Evolutionary conservation across 768 basidiomycete genomes (phyloP), one percentile per base, ranked within the genome.

Genomic region (Lactarius vividus): DNA sequence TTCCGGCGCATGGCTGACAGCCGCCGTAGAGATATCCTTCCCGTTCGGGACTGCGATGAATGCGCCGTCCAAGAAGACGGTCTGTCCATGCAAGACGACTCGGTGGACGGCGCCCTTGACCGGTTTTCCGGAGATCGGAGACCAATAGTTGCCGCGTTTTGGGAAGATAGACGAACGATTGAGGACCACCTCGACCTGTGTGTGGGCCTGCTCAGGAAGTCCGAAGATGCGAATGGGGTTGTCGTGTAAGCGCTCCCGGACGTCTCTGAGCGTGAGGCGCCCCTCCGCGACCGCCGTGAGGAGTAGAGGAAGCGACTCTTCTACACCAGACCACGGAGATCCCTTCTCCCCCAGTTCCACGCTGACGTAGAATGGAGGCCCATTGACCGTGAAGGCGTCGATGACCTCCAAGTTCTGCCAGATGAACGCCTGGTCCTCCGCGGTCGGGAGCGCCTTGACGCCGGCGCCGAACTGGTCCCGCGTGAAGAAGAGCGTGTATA

Each of bases 221-320:
- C 88, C 89, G 74, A 98, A 97, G 74, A 99, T 98, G 46, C 85
- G 83, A 23, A 91, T 84, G 1, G 97, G 96, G 76, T 97, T 98
- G 72, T 98, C 95, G 74, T 94, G 88, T 20, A 98, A 75, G 56
- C 94, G 87, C n/a, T 80, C 73, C 40, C 86, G 87, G 70, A 99
- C 86, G 74, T 92, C 93, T 46, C 92, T 85, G 62, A 97, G 80
- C 0, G 90, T 91, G 31, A 98, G 81, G 39, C 85, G 86, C 10
- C 91, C 89, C 11, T 91, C 84, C 4, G 83, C 78, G 20, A 97
- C 93, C 0, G 97, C 96, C 4, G 88, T 89, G 54, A 99, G 83
- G 44, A 98, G 78, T 6, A 99, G 81, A 7, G 92, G 94, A 23
- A 98, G 83, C 0, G 92, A 84, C 74, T 98, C 97, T 70, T 91